Evolutionary conservation across 2,329 filamentous ascomycete genomes (phyloP).

Genomic region (Iodosphaeria phyllophila): DNA sequence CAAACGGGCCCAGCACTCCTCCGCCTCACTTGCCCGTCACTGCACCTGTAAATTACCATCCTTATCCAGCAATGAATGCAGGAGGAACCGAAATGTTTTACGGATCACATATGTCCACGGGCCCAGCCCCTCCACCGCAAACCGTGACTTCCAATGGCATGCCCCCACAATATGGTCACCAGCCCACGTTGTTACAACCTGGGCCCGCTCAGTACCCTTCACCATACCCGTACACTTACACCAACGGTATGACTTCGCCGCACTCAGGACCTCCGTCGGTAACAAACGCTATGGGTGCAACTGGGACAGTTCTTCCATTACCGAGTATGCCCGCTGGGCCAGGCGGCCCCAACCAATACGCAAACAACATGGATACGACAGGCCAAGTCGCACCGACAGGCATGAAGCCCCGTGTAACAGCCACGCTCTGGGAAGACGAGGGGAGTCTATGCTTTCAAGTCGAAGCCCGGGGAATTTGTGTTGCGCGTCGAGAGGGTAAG

Average conservation of each 20-base stretch:
- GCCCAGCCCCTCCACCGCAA: conserved; percentile 56
- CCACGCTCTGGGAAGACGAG: conserved; percentile 95
- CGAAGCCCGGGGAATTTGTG: conserved; percentile 88
- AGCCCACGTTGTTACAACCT: conserved; percentile 60
- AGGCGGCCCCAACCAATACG: conserved; percentile 37
- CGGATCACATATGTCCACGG: conserved; percentile 57
- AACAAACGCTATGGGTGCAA: conserved; percentile 46
- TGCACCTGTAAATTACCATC: conserved; percentile 21
- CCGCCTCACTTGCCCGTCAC: conserved; percentile 46
- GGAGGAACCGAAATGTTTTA: conserved; percentile 68
- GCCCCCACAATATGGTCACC: conserved; percentile 61
- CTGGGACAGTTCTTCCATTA: conserved; percentile 49
- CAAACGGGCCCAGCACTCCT: conserved; percentile 57
- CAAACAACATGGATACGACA: conserved; percentile 46
- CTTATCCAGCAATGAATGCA: conserved; percentile 58
- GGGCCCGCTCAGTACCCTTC: conserved; percentile 49
- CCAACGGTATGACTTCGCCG: conserved; percentile 67
- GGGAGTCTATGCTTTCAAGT: conserved; percentile 96
- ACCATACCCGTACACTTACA: conserved; percentile 53
- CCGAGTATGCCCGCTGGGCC: conserved; percentile 37
- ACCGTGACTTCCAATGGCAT: conserved; percentile 57
- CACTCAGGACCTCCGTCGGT: conserved; percentile 48
- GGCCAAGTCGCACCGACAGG: conserved; percentile 83
- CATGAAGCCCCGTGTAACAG: conserved; percentile 91
- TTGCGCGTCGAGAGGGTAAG: conserved; percentile 76